Conservation (phyloP, 2,329 filamentous ascomycete species). For the Aspergillus sp. region DNA sequence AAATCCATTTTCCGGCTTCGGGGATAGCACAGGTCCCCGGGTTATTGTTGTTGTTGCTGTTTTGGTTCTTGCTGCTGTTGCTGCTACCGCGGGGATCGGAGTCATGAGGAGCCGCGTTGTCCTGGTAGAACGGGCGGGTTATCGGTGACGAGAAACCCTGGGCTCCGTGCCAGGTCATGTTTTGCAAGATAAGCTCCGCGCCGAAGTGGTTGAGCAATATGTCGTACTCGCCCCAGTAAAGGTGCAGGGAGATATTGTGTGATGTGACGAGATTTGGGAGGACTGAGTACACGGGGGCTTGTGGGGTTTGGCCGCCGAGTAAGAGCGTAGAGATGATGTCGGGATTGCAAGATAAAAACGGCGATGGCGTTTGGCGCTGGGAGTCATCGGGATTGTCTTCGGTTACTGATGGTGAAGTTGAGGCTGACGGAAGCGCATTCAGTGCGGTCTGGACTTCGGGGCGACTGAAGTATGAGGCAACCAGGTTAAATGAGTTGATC, state of each 20-base stretch:
- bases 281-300: constrained; percentile 33
- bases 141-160: constrained; percentile 37
- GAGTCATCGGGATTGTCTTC: neutral
- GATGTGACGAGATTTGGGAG: constrained; percentile 32
- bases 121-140: constrained; percentile 22
- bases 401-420: neutral
- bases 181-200: constrained; percentile 37
- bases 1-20: constrained; percentile 31
- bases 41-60: neutral
- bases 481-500: constrained; percentile 20
- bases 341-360: constrained; percentile 26
- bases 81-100: neutral
- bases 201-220: constrained; percentile 41
- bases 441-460: constrained; percentile 34
- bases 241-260: constrained; percentile 34
- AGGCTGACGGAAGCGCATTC: constrained; percentile 22
- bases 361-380: constrained; percentile 8
- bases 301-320: constrained; percentile 19
- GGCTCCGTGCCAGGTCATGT: constrained; percentile 42
- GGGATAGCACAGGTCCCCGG: neutral
- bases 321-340: constrained; percentile 27
- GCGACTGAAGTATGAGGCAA: constrained; percentile 35
- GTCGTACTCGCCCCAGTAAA: constrained; percentile 40
- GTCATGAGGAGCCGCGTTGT: constrained; percentile 24
- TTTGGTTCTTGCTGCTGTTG: neutral